phyloP scores from a whole-genome alignment of 768 basidiomycete genomes.

The Infundibulicybe gibba region DNA sequence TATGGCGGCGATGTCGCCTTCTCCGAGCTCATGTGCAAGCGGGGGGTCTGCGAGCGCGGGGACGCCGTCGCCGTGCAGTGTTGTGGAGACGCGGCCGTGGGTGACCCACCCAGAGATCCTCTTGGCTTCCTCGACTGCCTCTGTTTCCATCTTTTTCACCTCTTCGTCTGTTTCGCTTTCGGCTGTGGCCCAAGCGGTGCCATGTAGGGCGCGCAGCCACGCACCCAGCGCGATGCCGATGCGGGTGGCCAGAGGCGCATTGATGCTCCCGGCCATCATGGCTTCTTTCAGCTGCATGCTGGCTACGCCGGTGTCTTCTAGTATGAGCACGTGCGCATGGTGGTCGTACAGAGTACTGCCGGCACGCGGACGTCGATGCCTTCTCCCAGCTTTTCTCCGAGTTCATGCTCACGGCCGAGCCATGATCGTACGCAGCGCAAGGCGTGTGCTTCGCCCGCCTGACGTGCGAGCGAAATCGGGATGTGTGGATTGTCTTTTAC shows the following conservation, averaged over 20 bases:
- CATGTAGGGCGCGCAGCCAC: neutral
- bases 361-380: conserved; percentile 45
- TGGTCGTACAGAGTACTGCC: conserved; percentile 46
- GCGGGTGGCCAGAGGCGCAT: conserved; percentile 1
- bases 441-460: conserved; percentile 54
- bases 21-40: conserved; percentile 16
- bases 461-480: conserved; percentile 42
- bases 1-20: neutral
- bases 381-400: conserved; percentile 7
- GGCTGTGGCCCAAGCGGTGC: too few species aligned
- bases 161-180: conserved; percentile 21
- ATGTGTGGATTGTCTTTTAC: conserved; percentile 6
- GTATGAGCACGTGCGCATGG: conserved; percentile 47
- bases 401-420: conserved; percentile 8
- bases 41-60: conserved; percentile 38
- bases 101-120: conserved; percentile 32
- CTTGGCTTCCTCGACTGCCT: conserved; percentile 21
- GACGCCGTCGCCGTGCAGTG: conserved; percentile 25
- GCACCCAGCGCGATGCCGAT: neutral
- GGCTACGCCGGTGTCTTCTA: conserved; percentile 54
- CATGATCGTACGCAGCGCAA: conserved; percentile 37
- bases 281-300: conserved; percentile 37
- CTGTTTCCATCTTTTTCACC: conserved; percentile 21
- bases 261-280: conserved; percentile 26
- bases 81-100: conserved; percentile 42